Evolutionary conservation across 495 filamentous ascomycete species (phyloP), one percentile per base, ranked within the genome.

Genomic region (Cercophora sp.): DNA sequence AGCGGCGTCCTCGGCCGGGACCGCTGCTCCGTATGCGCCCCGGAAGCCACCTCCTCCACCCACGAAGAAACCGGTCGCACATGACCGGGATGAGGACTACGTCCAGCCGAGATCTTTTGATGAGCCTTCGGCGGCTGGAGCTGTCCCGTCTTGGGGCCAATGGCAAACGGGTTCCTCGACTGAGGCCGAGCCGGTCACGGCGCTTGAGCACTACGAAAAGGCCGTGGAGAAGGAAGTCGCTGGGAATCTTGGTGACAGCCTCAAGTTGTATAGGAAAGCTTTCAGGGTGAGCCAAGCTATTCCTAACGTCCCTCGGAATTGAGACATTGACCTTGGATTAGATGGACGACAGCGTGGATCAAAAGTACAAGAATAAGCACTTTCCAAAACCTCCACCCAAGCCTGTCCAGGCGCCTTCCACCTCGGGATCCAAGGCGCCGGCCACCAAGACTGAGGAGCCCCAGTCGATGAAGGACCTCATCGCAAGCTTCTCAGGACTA

Each of bases 141-240:
- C 23, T 15, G n/a, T 27, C 31, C 22, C 15, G 16, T 42, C 46
- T 32, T 34, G 20, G 15, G 42, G 45, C 29, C 40, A 5, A n/a
- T 48, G 36, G 16, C 45, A 57, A 23, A 24, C 10, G 19, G 8
- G 8, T 2, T 26, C 19, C 11, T 19, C 40, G 19, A 18, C 25
- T 0, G 48, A 11, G 8, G 56, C 68, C 25, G 85, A 89, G 58
- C 89, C 86, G 10, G 71, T 71, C 19, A 88, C 91, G 6, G 93
- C 93, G 3, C 69, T 97, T 32, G 93, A 96, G 61, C 88, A 96
- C 66, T 97, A 94, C 61, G 93, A 97, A 65, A 79, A 80, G 65
- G 94, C 92, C 0, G 89, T 95, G 6, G 89, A 96, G 71, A 88
- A 81, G 61, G 94, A 97, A 70, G 77, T 76, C 0, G 83, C 84